Percentiles rank a stretch among this genome's conserved stretches.
phyloP scores from a whole-genome alignment of 2,329 filamentous ascomycete species.

The Davidsoniella australis region DNA sequence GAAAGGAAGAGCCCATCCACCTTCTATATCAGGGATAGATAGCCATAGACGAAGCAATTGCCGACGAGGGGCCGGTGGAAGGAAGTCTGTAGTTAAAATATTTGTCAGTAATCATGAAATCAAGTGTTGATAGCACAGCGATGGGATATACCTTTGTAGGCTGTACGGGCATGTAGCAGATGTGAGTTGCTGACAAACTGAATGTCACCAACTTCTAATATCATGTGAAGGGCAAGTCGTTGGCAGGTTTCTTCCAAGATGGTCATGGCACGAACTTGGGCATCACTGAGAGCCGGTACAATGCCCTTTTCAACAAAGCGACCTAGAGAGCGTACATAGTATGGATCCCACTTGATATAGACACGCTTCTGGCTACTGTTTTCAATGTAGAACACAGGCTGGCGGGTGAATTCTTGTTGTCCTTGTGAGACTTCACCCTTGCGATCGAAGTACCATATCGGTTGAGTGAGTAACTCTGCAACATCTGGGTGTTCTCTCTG shows the following conservation, averaged over 20 bases:
- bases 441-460: conserved; percentile 83
- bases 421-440: conserved; percentile 67
- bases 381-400: conserved; percentile 63
- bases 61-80: conserved; percentile 50
- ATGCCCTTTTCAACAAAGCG: conserved; percentile 58
- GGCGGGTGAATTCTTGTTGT: conserved; percentile 57
- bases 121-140: neutral
- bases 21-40: conserved; percentile 63
- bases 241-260: conserved; percentile 53
- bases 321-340: conserved; percentile 61
- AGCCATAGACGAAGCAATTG: conserved; percentile 78
- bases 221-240: conserved; percentile 60
- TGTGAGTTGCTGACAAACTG: conserved; percentile 73
- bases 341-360: conserved; percentile 73
- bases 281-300: conserved; percentile 54
- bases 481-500: conserved; percentile 63
- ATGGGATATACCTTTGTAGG: conserved; percentile 35
- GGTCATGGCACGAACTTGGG: conserved; percentile 50
- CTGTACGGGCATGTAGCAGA: conserved; percentile 65
- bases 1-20: conserved; percentile 73
- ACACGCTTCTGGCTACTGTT: conserved; percentile 37
- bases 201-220: conserved; percentile 74
- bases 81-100: conserved; percentile 25
- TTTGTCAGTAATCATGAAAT: neutral
- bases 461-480: conserved; percentile 54